Conservation (phyloP, 2,329 filamentous ascomycete genomes). For the Ophiosphaerella narmari region DNA sequence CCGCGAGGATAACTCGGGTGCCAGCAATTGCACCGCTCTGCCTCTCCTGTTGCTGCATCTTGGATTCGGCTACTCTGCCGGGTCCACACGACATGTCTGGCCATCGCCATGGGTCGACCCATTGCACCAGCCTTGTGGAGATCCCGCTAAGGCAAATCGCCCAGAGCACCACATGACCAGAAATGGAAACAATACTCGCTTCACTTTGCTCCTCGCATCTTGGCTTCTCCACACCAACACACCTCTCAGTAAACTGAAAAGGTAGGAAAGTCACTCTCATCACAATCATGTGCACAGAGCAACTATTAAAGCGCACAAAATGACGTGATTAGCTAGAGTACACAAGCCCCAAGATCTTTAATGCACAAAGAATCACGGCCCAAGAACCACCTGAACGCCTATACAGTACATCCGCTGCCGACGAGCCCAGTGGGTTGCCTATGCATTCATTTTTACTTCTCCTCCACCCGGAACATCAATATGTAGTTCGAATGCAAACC, state of each 20-base stretch:
- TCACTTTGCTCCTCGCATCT: neutral
- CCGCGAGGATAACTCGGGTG: conserved; percentile 7
- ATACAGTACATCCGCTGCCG: conserved; percentile 32
- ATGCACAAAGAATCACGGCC: conserved; percentile 21
- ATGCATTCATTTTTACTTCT: conserved; percentile 33
- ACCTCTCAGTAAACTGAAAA: too few species aligned
- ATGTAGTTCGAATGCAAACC: conserved; percentile 25
- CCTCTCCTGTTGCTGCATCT: neutral
- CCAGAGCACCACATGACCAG: conserved; percentile 11
- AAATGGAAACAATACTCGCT: conserved; percentile 13
- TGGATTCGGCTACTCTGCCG: neutral
- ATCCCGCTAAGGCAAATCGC: conserved; percentile 7
- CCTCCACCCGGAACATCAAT: conserved; percentile 27
- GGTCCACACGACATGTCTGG: neutral
- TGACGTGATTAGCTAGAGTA: conserved; percentile 33
- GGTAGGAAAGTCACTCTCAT: neutral
- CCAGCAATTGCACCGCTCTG: conserved; percentile 3
- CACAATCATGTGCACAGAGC: neutral
- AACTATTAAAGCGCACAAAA: neutral
- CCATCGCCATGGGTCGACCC: neutral
- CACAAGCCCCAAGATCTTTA: conserved; percentile 23
- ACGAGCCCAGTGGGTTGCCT: conserved; percentile 14
- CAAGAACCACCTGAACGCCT: conserved; percentile 32
- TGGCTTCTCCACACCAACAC: conserved; percentile 2
- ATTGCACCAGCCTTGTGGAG: conserved; percentile 21